Conservation (phyloP, 306 rosid genomes). For the Malus asiatica region DNA sequence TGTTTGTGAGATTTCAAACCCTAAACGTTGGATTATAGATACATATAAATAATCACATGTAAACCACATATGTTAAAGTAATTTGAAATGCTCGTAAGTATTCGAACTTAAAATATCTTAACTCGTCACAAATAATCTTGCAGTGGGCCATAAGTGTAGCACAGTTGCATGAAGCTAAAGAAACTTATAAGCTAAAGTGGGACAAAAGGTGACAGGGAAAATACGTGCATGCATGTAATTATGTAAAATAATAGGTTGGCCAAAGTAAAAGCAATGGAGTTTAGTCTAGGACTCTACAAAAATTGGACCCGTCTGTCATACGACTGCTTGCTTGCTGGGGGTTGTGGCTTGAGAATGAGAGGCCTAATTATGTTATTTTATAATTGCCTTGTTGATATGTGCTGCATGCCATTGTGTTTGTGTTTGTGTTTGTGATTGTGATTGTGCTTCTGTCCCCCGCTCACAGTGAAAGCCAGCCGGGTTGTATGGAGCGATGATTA, state of each 20-base stretch:
- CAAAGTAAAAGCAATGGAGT: slow-evolving; percentile 1
- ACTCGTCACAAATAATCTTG: neutral
- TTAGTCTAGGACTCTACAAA: neutral
- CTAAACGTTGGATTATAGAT: too few species aligned
- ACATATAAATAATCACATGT: neutral
- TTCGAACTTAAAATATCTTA: neutral
- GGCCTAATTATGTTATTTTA: neutral
- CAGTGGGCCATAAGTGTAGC: neutral
- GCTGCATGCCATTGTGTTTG: neutral
- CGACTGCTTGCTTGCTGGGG: neutral
- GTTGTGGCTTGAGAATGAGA: slow-evolving; percentile 59
- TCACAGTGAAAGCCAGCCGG: slow-evolving; percentile 22
- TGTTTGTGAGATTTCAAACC: too few species aligned
- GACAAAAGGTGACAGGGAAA: neutral
- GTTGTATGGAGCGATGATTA: slow-evolving; percentile 45
- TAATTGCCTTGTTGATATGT: neutral
- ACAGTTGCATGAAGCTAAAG: neutral
- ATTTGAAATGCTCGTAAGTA: neutral
- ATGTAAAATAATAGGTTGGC: neutral
- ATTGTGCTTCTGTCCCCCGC: slow-evolving; percentile 11
- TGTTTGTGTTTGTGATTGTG: neutral
- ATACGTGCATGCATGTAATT: slow-evolving; percentile 16
- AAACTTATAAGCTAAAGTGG: neutral
- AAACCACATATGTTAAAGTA: too few species aligned
- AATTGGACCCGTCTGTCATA: neutral